Evolutionary conservation across 352 stramenopile genomes (phyloP).

Genomic region (Phytophthora capsici): DNA sequence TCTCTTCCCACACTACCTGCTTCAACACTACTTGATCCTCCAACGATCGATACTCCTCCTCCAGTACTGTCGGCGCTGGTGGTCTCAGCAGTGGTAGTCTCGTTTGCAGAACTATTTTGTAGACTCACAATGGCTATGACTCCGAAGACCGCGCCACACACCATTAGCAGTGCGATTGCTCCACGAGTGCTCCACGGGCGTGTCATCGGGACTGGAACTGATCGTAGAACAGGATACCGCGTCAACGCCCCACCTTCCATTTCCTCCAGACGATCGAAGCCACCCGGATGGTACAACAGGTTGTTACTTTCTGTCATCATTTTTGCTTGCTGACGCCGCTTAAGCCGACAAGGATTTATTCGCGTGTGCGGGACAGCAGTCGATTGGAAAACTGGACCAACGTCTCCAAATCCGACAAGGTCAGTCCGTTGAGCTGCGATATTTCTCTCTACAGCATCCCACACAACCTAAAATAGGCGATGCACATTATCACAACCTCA

Average conservation of each 20-base stretch:
- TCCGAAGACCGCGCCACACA: slow-evolving; percentile 34
- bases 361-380: slow-evolving; percentile 7
- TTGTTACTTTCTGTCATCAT: slow-evolving; percentile 44
- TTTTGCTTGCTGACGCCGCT: neutral
- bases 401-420: neutral
- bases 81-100: slow-evolving; percentile 8
- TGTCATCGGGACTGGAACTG: slow-evolving; percentile 23
- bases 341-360: neutral
- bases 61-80: slow-evolving; percentile 3
- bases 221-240: slow-evolving; percentile 28
- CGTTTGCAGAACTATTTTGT: neutral
- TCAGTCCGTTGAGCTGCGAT: slow-evolving; percentile 27
- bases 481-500: neutral
- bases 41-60: slow-evolving; percentile 9
- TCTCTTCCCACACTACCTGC: slow-evolving; percentile 1
- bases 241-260: slow-evolving; percentile 21
- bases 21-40: slow-evolving; percentile 17
- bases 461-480: slow-evolving; percentile 18
- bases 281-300: slow-evolving; percentile 26
- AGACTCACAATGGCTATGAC: slow-evolving; percentile 29
- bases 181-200: slow-evolving; percentile 32
- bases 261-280: slow-evolving; percentile 38
- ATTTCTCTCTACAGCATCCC: slow-evolving; percentile 13
- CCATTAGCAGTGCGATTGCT: slow-evolving; percentile 27
- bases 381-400: slow-evolving; percentile 25